phyloP scores from a whole-genome alignment of 1,284 basidiomycete species.

The Sanghuangporus weigelae region DNA sequence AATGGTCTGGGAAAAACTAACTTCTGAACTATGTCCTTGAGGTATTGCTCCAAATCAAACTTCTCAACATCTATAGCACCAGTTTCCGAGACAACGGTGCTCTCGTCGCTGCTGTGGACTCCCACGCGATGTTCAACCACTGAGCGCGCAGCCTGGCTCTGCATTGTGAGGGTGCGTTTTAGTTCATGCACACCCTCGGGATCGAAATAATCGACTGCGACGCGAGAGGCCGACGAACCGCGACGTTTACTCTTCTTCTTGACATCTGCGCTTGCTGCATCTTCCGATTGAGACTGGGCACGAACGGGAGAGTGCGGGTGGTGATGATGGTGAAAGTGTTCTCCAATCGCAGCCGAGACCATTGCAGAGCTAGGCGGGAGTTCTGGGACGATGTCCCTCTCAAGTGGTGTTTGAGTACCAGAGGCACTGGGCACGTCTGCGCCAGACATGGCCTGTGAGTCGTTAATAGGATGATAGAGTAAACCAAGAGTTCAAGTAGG shows the following conservation, averaged over 20 bases:
- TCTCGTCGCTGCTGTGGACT: not conserved
- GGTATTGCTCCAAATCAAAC: conserved; percentile 13
- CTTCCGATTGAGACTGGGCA: not conserved
- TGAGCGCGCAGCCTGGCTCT: conserved; percentile 1
- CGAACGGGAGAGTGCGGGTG: not conserved
- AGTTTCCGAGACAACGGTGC: conserved; percentile 2
- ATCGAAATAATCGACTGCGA: conserved; percentile 17
- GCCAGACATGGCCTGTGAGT: not conserved
- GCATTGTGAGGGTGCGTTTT: conserved; percentile 15
- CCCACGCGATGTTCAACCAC: not conserved
- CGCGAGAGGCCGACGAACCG: conserved; percentile 10
- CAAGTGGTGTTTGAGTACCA: not conserved
- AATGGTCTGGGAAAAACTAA: not conserved
- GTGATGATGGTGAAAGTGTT: conserved; percentile 5
- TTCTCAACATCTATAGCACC: conserved; percentile 3
- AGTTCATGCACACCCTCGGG: conserved; percentile 17
- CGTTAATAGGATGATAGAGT: not conserved
- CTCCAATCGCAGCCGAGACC: conserved; percentile 10
- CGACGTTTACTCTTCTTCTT: not conserved
- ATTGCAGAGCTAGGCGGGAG: conserved; percentile 8
- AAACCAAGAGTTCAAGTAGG: not conserved
- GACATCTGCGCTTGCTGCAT: not conserved
- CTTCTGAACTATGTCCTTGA: conserved; percentile 9
- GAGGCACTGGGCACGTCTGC: not conserved
- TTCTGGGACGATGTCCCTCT: conserved; percentile 12